Conservation (phyloP, 1,284 basidiomycete genomes). For the Rhodotorula sp. region DNA sequence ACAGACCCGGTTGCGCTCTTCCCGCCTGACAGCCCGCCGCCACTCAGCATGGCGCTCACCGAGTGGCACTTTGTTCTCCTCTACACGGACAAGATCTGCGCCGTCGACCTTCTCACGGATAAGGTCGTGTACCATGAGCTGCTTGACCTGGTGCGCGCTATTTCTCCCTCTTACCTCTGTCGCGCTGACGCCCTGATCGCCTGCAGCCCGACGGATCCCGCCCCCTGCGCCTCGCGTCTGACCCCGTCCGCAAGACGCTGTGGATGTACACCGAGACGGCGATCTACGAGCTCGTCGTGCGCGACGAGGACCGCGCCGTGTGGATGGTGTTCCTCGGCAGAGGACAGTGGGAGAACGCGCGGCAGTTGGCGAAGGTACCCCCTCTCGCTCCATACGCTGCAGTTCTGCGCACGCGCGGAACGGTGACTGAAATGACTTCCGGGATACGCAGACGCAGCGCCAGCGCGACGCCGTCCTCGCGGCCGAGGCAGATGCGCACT, state of each 20-base stretch:
- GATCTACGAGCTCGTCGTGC: conserved; percentile 83
- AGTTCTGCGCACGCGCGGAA: no score
- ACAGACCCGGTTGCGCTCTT: conserved; percentile 5
- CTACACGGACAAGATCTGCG: conserved; percentile 76
- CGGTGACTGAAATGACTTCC: not conserved
- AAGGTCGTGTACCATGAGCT: conserved; percentile 79
- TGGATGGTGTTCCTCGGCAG: conserved; percentile 89
- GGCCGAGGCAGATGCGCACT: conserved; percentile 81
- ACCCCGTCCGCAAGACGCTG: conserved; percentile 83
- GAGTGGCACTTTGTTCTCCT: conserved; percentile 91
- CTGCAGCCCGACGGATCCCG: conserved; percentile 59
- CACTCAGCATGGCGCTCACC: conserved; percentile 77
- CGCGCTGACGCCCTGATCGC: not conserved
- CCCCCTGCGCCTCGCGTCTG: conserved; percentile 72
- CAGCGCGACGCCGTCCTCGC: conserved; percentile 83
- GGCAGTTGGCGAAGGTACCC: conserved; percentile 76
- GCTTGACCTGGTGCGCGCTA: conserved; percentile 69
- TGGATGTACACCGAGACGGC: conserved; percentile 93
- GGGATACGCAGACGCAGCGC: conserved; percentile 63
- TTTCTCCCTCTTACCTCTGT: no score
- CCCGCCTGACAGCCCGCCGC: conserved; percentile 56
- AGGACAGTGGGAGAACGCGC: conserved; percentile 72
- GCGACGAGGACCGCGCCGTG: conserved; percentile 88
- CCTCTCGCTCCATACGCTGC: not conserved
- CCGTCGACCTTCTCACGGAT: conserved; percentile 78